These are phyloP conservation scores for Nitzschia inconspicua DNA, from an alignment of 108 stramenopile genomes.

Conservation along the genomic window DNA sequence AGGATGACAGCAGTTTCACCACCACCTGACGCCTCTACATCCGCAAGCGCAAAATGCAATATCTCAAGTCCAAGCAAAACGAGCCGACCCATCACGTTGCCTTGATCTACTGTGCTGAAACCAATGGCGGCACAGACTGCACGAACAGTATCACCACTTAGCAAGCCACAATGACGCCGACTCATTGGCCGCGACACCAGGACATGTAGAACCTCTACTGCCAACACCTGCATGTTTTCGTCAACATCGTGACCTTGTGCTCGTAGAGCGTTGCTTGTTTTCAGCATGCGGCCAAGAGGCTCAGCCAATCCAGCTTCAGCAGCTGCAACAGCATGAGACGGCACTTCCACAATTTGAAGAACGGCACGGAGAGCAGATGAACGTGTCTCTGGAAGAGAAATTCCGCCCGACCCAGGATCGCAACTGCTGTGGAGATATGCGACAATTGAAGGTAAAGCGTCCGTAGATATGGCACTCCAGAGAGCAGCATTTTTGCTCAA, in stretches of 20 bases:
- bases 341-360: constrained; percentile 53
- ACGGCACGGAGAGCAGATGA: constrained; percentile 60
- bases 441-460: constrained; percentile 64
- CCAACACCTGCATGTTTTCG: constrained; percentile 25
- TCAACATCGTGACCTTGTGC: constrained; percentile 2
- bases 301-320: constrained; percentile 49
- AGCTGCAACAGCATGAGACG: constrained; percentile 59
- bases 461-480: constrained; percentile 55
- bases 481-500: constrained; percentile 66
- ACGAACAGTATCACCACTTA: constrained; percentile 17
- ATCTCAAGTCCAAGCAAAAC: constrained; percentile 53
- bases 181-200: constrained; percentile 21
- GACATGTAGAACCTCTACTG: constrained; percentile 54
- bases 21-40: constrained; percentile 27
- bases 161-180: constrained; percentile 23
- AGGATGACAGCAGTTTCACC: constrained; percentile 19
- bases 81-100: constrained; percentile 23
- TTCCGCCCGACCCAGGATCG: background rate
- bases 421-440: constrained; percentile 36
- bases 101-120: constrained; percentile 21
- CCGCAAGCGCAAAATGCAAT: constrained; percentile 36
- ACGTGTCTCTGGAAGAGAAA: constrained; percentile 18
- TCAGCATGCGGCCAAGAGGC: constrained; percentile 27
- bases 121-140: constrained; percentile 38
- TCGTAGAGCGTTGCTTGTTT: background rate